A percentile compares a stretch with the other conserved stretches of the same genome.
phyloP scores from a whole-genome alignment of 1,284 basidiomycete genomes.

The Trametes hirsuta region DNA sequence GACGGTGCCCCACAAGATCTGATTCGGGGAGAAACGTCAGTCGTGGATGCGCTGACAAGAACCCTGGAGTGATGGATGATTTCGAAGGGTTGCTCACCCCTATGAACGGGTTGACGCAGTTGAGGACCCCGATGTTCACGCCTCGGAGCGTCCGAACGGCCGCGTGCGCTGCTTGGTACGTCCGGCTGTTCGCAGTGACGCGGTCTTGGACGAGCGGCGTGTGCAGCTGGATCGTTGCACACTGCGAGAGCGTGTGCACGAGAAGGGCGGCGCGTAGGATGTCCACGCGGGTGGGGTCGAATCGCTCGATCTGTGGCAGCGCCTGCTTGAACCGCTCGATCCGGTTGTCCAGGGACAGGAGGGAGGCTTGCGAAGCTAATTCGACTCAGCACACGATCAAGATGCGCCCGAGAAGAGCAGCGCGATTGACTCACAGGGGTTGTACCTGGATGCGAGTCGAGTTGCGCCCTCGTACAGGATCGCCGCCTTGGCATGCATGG shows the following conservation, averaged over 20 bases:
- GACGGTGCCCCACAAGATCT: slow-evolving; percentile 24
- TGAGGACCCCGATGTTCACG: slow-evolving; percentile 12
- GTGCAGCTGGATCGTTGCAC: slow-evolving; percentile 42
- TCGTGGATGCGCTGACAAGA: not conserved
- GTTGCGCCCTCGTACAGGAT: slow-evolving; percentile 41
- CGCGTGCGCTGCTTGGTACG: slow-evolving; percentile 22
- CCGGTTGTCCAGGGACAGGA: slow-evolving; percentile 34
- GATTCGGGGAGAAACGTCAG: not conserved
- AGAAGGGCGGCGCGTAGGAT: slow-evolving; percentile 33
- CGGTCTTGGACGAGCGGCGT: slow-evolving; percentile 30
- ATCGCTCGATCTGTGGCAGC: slow-evolving; percentile 28
- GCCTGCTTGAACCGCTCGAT: slow-evolving; percentile 34
- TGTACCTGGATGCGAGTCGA: slow-evolving; percentile 30
- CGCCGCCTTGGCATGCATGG: slow-evolving; percentile 42
- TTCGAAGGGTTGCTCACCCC: slow-evolving; percentile 8
- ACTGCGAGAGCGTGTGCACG: slow-evolving; percentile 39
- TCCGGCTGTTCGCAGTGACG: slow-evolving; percentile 25
- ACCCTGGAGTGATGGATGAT: not conserved
- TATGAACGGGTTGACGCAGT: slow-evolving; percentile 23
- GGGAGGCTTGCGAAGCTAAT: slow-evolving; percentile 29
- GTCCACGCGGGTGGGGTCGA: slow-evolving; percentile 20
- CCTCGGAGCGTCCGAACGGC: slow-evolving; percentile 14
- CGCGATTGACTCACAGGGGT: slow-evolving; percentile 28
- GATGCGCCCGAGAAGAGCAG: not conserved
- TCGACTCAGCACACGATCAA: slow-evolving; percentile 20